These are phyloP conservation scores for Parachlorella kessleri DNA, from an alignment of 139 green algal species.

Conservation along the genomic window DNA sequence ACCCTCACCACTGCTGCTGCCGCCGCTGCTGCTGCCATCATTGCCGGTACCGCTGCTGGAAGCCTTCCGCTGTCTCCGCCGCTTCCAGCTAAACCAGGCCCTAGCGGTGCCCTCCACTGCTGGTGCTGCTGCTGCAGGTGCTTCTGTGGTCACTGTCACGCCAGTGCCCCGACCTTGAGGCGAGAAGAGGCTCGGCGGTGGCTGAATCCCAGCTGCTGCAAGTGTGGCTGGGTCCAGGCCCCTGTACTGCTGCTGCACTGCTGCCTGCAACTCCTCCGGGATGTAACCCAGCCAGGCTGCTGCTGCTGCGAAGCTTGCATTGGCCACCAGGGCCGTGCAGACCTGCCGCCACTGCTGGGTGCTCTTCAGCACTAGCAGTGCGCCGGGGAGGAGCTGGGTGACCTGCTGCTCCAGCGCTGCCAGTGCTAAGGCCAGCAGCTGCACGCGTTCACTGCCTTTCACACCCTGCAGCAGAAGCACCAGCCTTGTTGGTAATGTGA, in stretches of 20 bases:
- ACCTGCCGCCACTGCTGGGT: slow-evolving; percentile 28
- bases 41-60: neutral
- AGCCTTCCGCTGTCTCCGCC: neutral
- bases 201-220: slow-evolving; percentile 8
- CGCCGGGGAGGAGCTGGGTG: neutral
- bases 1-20: neutral
- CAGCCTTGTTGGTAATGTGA: too few relatives aligned
- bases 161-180: neutral
- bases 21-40: neutral
- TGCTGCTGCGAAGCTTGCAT: slow-evolving; percentile 23
- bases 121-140: slow-evolving; percentile 12
- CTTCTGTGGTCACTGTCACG: too few relatives aligned
- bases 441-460: slow-evolving; percentile 2
- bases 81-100: neutral
- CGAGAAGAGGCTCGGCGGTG: neutral
- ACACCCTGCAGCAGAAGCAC: slow-evolving; percentile 48
- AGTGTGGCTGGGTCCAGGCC: neutral
- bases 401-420: slow-evolving; percentile 30
- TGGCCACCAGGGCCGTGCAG: slow-evolving; percentile 15
- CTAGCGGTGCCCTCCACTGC: neutral
- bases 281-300: slow-evolving; percentile 36
- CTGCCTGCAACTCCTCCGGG: slow-evolving; percentile 17
- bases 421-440: slow-evolving; percentile 37
- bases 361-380: neutral
- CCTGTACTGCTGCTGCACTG: neutral